Base-by-base conservation (phyloP, 345 rosid species). In the Carallia pectinifolia region DNA sequence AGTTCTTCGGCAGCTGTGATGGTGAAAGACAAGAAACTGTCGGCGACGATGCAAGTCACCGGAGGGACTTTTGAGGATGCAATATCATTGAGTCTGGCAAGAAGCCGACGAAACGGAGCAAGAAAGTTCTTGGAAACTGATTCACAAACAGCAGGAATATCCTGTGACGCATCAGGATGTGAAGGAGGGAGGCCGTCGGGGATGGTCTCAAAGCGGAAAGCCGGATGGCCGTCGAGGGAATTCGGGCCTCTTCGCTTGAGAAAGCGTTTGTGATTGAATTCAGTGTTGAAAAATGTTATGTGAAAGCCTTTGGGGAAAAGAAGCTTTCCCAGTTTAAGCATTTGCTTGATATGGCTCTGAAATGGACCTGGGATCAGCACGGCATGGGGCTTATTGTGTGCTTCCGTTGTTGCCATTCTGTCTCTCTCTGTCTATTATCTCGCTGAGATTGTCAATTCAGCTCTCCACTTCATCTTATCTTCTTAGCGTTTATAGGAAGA, bases 1-100 rank as follows among this genome's bases (percentile, higher is more conserved):
- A 56, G 34, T 33, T 67, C 62, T 17, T 40, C 34, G 7, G 71
- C 71, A 23, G 48, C 71, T 34, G 31, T 23, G 9, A 36, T 6
- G 0, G 16, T 40, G 15, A 67, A 38, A 2, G 7, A 4, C 62
- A 56, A 5, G 34, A 67, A 34, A 10, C 62, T 34, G 36, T 67
- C 71, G 4, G 71, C 30, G 13, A 67, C 61, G 31, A 67, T 23
- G 52, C 71, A 67, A 13, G 39, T 67, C 33, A 67, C 36, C 18
- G 71, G 71, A 13, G 71, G 71, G 15, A 37, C 50, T 8, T 63
- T 31, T 7, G 62, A 58, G 5, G 62, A 9, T 30, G 13, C 62
- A 27, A 9, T 58, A 12, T 31, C 36, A 31, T 58, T 58, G 7
- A 58, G 62, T 16, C 29, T 30, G 62, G 1, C 16, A 58, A 58